phyloP scores from a whole-genome alignment of 805 yeast species.

The Candida multigemmis region DNA sequence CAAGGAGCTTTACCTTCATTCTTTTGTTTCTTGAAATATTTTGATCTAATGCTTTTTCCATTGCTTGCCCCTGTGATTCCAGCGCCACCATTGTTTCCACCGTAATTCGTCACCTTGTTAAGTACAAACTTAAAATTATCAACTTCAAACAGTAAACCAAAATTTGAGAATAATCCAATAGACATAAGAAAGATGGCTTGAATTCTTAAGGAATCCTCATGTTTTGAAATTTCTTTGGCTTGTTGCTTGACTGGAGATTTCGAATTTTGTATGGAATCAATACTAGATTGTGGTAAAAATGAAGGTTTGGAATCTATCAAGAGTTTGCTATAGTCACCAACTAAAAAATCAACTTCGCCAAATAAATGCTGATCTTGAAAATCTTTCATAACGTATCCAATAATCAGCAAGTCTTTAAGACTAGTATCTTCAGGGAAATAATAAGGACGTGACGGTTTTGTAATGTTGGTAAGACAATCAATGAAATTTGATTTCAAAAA shows the following conservation, averaged over 20 bases:
- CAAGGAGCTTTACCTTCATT: not conserved
- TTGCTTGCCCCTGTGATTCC: too few species aligned
- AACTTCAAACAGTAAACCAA: too few species aligned
- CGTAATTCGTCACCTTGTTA: too few species aligned
- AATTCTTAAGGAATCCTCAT: conserved; percentile 20
- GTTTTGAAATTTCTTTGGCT: conserved; percentile 6
- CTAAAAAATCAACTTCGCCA: conserved; percentile 12
- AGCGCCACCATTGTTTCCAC: too few species aligned
- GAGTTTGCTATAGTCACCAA: conserved; percentile 11
- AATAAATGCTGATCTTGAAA: conserved; percentile 49
- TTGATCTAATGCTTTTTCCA: conserved; percentile 1
- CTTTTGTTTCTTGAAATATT: not conserved
- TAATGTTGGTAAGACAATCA: too few species aligned
- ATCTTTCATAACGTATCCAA: conserved; percentile 47
- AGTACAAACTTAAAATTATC: too few species aligned
- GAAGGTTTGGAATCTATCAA: conserved; percentile 5
- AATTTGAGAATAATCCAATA: too few species aligned
- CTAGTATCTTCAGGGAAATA: conserved; percentile 59
- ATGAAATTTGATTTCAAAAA: too few species aligned
- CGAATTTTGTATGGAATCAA: too few species aligned
- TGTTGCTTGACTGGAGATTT: too few species aligned
- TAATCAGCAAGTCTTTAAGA: conserved; percentile 49
- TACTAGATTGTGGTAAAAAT: too few species aligned
- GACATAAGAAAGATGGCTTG: conserved; percentile 13
- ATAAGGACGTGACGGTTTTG: conserved; percentile 40